These are phyloP conservation scores for Pachyrhizus erosus DNA, from an alignment of 306 rosid genomes.

Conservation along the genomic window DNA sequence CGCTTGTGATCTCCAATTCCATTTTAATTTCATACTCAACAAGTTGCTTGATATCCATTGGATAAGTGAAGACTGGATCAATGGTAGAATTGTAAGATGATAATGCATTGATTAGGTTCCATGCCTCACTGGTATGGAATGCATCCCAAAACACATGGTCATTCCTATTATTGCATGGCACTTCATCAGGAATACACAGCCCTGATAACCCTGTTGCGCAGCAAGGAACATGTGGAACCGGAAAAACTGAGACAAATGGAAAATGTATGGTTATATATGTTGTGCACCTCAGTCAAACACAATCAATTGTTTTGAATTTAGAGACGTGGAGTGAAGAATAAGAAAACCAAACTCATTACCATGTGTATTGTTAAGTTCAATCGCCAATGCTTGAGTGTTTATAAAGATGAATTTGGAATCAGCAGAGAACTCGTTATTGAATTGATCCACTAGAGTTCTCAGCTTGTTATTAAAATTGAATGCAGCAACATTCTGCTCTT, in stretches of 20 bases:
- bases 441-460: slow-evolving; percentile 43
- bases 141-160: slow-evolving; percentile 58
- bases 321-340: slow-evolving; percentile 11
- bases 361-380: not conserved
- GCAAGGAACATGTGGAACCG: slow-evolving; percentile 35
- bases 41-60: slow-evolving; percentile 51
- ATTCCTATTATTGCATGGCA: slow-evolving; percentile 53
- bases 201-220: slow-evolving; percentile 30
- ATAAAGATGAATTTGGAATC: slow-evolving; percentile 52
- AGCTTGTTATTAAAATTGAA: slow-evolving; percentile 47
- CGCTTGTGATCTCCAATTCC: slow-evolving; percentile 11
- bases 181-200: slow-evolving; percentile 34
- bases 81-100: slow-evolving; percentile 5
- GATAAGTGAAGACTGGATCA: slow-evolving; percentile 26
- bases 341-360: slow-evolving; percentile 28
- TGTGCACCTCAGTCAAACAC: not conserved
- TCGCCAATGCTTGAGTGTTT: not conserved
- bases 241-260: slow-evolving; percentile 50
- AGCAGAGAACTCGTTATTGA: slow-evolving; percentile 32
- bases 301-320: not conserved
- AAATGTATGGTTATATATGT: slow-evolving; percentile 18
- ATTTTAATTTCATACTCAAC: slow-evolving; percentile 24
- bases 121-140: slow-evolving; percentile 47
- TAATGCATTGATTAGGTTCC: slow-evolving; percentile 40
- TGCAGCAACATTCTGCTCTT: slow-evolving; percentile 42